phyloP scores from a whole-genome alignment of 192 early-diverging fungal species.

The Rhizoclosmatium globosum region DNA sequence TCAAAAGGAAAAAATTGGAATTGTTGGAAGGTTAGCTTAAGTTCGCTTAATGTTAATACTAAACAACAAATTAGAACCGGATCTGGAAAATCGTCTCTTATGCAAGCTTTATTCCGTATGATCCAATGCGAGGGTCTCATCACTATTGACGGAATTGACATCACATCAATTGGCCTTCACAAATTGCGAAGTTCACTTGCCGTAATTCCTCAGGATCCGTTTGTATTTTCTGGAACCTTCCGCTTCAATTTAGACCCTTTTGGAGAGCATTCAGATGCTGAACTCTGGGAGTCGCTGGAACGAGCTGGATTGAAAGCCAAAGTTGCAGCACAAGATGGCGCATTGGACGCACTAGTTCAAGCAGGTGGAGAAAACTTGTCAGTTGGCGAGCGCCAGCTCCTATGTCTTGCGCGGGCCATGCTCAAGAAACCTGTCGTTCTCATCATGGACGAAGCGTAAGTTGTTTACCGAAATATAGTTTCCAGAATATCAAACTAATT shows the following conservation, averaged over 20 bases:
- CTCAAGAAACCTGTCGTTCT: conserved; percentile 53
- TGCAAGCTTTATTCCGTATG: conserved; percentile 65
- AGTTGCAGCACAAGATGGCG: conserved; percentile 30
- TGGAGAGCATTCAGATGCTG: conserved; percentile 36
- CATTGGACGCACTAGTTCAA: conserved; percentile 57
- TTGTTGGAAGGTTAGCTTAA: conserved; percentile 41
- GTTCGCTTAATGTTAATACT: neutral
- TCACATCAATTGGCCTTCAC: neutral
- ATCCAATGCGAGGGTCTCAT: conserved; percentile 56
- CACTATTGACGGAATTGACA: conserved; percentile 64
- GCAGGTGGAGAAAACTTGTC: conserved; percentile 67
- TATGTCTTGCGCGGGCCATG: conserved; percentile 65
- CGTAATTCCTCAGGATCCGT: neutral
- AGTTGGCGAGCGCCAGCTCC: conserved; percentile 57
- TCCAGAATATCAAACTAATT: neutral
- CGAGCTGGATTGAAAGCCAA: conserved; percentile 42
- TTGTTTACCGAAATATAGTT: neutral
- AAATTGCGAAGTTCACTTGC: neutral
- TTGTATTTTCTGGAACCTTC: conserved; percentile 28
- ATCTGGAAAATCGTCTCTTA: conserved; percentile 52
- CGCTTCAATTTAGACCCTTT: conserved; percentile 23
- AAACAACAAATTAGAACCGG: conserved; percentile 45
- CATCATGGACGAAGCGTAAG: conserved; percentile 60
- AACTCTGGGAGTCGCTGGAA: conserved; percentile 75
- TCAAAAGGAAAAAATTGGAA: conserved; percentile 55